A percentile compares a stretch with the other conserved stretches of the same genome.
Evolutionary conservation across 2,329 filamentous ascomycete genomes (phyloP).

Genomic region (Trichoderma polysporum): DNA sequence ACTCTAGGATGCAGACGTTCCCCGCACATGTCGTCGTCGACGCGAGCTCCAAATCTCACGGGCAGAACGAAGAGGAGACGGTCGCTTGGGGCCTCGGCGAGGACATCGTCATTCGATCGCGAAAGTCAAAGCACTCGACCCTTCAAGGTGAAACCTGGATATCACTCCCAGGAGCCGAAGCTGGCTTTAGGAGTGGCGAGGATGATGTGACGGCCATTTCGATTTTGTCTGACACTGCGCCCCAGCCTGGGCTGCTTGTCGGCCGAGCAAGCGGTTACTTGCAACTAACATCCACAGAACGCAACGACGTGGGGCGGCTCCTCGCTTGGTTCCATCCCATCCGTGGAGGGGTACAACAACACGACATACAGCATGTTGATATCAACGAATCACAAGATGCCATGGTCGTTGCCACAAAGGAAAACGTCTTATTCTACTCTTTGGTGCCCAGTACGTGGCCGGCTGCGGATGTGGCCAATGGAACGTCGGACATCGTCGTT

Average conservation of each 20-base stretch:
- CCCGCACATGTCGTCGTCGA: not conserved
- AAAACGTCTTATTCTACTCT: not conserved
- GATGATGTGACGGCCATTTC: not conserved
- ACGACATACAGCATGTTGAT: not conserved
- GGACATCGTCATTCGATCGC: not conserved
- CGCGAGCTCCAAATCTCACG: not conserved
- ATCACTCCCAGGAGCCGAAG: not conserved
- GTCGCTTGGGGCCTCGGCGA: not conserved
- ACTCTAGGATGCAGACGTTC: not conserved
- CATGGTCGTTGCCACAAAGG: not conserved
- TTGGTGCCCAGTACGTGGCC: not conserved
- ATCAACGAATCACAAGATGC: not conserved
- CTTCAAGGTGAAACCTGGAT: not conserved
- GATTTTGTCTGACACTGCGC: not conserved
- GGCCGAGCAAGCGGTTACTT: not conserved
- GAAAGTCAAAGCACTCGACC: not conserved
- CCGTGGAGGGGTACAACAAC: not conserved
- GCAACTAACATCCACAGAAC: not conserved
- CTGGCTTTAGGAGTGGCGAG: not conserved
- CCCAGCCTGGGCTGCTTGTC: not conserved
- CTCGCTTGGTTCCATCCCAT: not conserved
- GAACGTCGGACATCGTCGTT: not conserved
- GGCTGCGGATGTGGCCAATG: not conserved
- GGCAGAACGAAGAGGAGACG: not conserved
- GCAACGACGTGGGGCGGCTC: not conserved